Evolutionary conservation across 306 rosid species (phyloP).

Genomic region (Quercus parvula): DNA sequence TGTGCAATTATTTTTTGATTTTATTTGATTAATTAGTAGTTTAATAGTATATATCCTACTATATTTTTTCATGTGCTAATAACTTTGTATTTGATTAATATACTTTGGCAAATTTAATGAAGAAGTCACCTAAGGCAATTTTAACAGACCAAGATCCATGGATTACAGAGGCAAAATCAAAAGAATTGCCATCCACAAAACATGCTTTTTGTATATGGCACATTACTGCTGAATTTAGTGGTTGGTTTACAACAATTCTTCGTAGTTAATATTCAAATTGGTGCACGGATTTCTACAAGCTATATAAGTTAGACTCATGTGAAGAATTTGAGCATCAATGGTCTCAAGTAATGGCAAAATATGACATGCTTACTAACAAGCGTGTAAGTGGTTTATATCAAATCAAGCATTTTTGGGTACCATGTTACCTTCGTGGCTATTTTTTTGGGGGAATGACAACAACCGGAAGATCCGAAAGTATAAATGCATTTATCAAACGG

Average conservation of each 20-base stretch:
- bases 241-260: not conserved
- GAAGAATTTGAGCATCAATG: slow-evolving; percentile 12
- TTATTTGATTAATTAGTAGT: too few species aligned
- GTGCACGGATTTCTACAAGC: too few species aligned
- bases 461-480: not conserved
- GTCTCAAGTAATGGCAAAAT: not conserved
- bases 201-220: not conserved
- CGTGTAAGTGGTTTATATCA: not conserved
- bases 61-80: not conserved
- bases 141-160: not conserved
- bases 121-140: not conserved
- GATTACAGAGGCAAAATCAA: not conserved
- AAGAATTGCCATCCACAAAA: not conserved
- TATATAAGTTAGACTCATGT: too few species aligned
- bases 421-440: not conserved
- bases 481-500: slow-evolving; percentile 10
- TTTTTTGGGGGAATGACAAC: slow-evolving; percentile 8
- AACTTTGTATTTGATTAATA: not conserved
- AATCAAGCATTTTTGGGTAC: not conserved
- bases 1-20: not conserved
- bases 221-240: not conserved
- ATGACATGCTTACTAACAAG: not conserved
- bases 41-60: too few species aligned
- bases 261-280: too few species aligned
- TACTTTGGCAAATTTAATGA: not conserved